Percentiles rank a stretch among this genome's conserved stretches.
Evolutionary conservation across 257 asterid genomes (phyloP).

Genomic region (Solanum paucissectum): DNA sequence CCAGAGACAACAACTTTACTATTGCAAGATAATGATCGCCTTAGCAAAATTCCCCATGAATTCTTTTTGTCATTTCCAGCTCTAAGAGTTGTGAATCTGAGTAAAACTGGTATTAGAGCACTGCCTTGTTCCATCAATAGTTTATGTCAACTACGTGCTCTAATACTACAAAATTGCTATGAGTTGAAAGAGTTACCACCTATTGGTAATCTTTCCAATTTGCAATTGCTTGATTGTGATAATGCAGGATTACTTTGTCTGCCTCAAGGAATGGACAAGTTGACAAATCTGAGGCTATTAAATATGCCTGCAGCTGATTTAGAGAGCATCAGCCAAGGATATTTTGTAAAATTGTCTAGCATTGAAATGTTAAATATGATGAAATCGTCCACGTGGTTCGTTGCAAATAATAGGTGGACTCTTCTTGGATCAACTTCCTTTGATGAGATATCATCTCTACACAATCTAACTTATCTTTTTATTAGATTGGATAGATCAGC

Average conservation of each 20-base stretch:
- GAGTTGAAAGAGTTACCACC: background rate
- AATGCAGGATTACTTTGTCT: background rate
- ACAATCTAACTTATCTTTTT: background rate
- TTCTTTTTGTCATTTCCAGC: slow-evolving; percentile 1
- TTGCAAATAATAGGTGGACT: too few species aligned
- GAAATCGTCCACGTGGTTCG: too few species aligned
- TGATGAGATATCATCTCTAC: background rate
- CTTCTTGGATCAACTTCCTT: background rate
- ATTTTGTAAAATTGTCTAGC: background rate
- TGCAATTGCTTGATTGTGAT: slow-evolving; percentile 4
- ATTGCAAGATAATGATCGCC: background rate
- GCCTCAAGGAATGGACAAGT: slow-evolving; percentile 5
- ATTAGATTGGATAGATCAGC: background rate
- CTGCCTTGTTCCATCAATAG: slow-evolving; percentile 2
- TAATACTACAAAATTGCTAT: background rate
- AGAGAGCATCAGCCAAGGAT: background rate
- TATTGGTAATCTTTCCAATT: background rate
- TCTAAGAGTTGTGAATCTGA: slow-evolving; percentile 2
- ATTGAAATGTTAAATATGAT: slow-evolving; percentile 3
- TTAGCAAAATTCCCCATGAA: background rate
- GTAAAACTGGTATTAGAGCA: background rate
- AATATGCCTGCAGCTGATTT: background rate
- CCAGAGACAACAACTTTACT: slow-evolving; percentile 9
- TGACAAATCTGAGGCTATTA: background rate
- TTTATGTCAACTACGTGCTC: slow-evolving; percentile 8